A percentile compares a stretch with the other conserved stretches of the same genome.
phyloP scores from a whole-genome alignment of 495 filamentous ascomycete genomes.

The Talaromyces proteolyticus region DNA sequence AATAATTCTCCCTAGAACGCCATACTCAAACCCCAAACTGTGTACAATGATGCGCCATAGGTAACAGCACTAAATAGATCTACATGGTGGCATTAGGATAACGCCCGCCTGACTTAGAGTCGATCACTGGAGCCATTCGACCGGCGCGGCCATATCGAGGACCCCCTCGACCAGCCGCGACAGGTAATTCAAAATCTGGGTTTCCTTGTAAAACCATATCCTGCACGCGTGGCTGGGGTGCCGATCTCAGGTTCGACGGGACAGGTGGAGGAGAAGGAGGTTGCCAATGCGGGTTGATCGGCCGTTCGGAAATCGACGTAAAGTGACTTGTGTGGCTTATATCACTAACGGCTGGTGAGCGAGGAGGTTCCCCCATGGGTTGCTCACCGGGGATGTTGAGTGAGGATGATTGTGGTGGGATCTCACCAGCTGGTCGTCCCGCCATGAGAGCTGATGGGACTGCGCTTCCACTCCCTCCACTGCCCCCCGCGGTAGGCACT shows the following conservation, averaged over 20 bases:
- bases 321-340: conserved; percentile 68
- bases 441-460: conserved; percentile 8
- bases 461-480: not conserved
- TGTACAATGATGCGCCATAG: not conserved
- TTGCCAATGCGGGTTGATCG: conserved; percentile 80
- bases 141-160: conserved; percentile 15
- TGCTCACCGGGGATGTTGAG: conserved; percentile 3
- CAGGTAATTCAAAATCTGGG: conserved; percentile 64
- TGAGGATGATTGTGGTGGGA: conserved; percentile 1
- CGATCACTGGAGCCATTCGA: conserved; percentile 18
- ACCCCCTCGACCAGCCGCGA: conserved; percentile 16
- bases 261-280: conserved; percentile 38
- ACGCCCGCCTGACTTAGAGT: not conserved
- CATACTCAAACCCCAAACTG: no score
- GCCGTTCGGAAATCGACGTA: conserved; percentile 78
- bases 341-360: conserved; percentile 72
- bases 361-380: conserved; percentile 56
- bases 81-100: not conserved
- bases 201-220: conserved; percentile 63
- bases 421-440: conserved; percentile 28
- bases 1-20: not conserved
- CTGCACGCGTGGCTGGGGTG: conserved; percentile 30
- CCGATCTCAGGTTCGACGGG: conserved; percentile 8
- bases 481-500: not conserved
- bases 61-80: not conserved